Evolutionary conservation across 2,329 filamentous ascomycete species (phyloP).

Genomic region (Clarireedia homoeocarpa): DNA sequence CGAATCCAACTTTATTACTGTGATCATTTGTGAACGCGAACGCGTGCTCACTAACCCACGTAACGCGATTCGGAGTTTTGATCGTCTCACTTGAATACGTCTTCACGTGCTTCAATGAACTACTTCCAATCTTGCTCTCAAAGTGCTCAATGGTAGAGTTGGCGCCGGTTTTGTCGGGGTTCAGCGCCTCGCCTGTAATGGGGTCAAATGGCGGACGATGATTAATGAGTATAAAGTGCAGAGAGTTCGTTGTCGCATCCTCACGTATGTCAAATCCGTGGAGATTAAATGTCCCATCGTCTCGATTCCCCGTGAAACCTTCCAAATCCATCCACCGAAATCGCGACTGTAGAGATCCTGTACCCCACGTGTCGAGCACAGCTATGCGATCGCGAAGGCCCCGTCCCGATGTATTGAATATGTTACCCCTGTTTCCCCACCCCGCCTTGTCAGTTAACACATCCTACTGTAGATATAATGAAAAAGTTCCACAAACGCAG

Average conservation of each 20-base stretch:
- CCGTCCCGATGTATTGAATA: constrained; percentile 22
- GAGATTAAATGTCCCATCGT: constrained; percentile 27
- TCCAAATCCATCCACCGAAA: constrained; percentile 18
- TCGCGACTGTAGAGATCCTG: constrained; percentile 17
- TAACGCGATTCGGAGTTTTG: constrained; percentile 31
- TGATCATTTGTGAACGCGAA: constrained; percentile 34
- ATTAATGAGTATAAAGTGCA: constrained; percentile 31
- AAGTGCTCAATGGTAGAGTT: constrained; percentile 34
- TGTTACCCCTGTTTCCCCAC: constrained; percentile 13
- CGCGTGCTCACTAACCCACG: constrained; percentile 28
- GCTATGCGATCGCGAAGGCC: constrained; percentile 19
- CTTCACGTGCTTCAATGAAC: constrained; percentile 27
- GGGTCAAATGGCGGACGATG: constrained; percentile 29
- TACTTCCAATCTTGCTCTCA: constrained; percentile 20
- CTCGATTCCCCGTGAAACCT: constrained; percentile 21
- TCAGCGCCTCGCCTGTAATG: constrained; percentile 26
- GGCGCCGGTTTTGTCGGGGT: constrained; percentile 27
- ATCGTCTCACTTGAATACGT: constrained; percentile 28
- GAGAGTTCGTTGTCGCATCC: constrained; percentile 16
- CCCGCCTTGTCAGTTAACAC: too few species aligned
- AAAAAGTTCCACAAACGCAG: constrained; percentile 19
- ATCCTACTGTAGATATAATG: not conserved
- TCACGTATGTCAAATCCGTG: constrained; percentile 30
- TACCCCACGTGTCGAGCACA: constrained; percentile 22
- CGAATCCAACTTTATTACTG: constrained; percentile 24